Evolutionary conservation across 768 basidiomycete genomes (phyloP), one percentile per base, ranked within the genome.

Genomic region (Inosperma sp.): DNA sequence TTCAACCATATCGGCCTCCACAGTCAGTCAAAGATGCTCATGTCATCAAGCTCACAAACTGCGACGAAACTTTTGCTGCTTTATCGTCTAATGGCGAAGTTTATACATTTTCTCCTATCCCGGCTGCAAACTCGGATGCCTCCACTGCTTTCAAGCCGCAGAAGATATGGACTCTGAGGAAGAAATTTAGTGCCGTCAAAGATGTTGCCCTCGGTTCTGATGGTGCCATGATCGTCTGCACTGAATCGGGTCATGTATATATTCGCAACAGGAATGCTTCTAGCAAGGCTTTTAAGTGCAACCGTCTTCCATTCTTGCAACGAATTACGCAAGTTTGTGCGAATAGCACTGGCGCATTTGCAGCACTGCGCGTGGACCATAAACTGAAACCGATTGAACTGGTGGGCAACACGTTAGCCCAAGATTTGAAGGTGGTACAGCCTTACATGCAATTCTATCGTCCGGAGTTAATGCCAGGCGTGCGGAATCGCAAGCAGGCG

Each of bases 201-300:
- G 95, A 98, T 59, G 87, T 95, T 7, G 93, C 92, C 0, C 73
- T 97, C 12, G 91, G 92, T 16, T 73, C 83, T 1, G 93, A 96
- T 56, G 91, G 93, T 4, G 81, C 86, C 13, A 80, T 96, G 61
- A 85, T 96, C 62, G 78, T 98, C 39, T 96, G 91, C 68, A 98
- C 95, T 2, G 83, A 88, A 55, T 94, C 95, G 4, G 95, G 95
- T 0, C 93, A 97, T 59, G 93, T 95, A 26, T 97, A 87, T 62
- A 77, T 94, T 19, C 86, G 93, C 19, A 76, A 82, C 16, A 79
- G 91, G 22, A 81, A 70, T 51, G 53, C 65, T 5, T 55, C 57
- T 19, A 65, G 59, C 21, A 86, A 85, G 62, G 63, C 79, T 1
- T 79, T 79, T 72, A 93, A 86, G 68, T 95, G 93, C 63, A 81